These are phyloP conservation scores for Rhinocladiella mackenziei DNA, from an alignment of 2,329 filamentous ascomycete genomes.

Conservation along the genomic window DNA sequence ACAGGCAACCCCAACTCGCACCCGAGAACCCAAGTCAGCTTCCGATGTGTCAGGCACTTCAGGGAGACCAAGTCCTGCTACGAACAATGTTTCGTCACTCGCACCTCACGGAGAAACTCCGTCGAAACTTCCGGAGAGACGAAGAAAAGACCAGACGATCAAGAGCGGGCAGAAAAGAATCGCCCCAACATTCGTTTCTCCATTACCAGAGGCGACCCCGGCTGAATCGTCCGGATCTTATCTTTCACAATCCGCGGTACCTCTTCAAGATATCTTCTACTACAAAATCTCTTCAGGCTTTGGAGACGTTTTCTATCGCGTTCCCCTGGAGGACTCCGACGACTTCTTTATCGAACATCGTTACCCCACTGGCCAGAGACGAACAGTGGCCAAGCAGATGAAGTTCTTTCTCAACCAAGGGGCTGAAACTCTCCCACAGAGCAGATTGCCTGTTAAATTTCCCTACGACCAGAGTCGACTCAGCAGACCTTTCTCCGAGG, in stretches of 20 bases:
- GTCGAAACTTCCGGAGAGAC: neutral
- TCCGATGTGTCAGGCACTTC: no score
- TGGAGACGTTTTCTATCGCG: constrained; percentile 30
- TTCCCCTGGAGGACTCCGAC: constrained; percentile 23
- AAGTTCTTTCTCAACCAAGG: constrained; percentile 17
- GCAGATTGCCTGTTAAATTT: constrained; percentile 7
- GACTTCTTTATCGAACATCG: constrained; percentile 5
- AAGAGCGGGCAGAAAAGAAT: constrained; percentile 21
- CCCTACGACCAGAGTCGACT: constrained; percentile 13
- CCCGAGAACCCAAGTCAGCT: no score
- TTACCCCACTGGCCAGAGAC: constrained; percentile 30
- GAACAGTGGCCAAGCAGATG: constrained; percentile 11
- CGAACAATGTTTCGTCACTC: neutral
- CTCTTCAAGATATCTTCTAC: constrained; percentile 44
- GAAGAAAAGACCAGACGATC: neutral
- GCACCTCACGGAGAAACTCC: neutral
- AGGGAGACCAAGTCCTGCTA: no score
- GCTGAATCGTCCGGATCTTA: constrained; percentile 28
- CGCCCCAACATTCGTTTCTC: constrained; percentile 19
- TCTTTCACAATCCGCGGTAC: constrained; percentile 38
- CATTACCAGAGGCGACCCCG: constrained; percentile 9
- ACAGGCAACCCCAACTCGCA: no score
- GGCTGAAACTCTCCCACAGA: constrained; percentile 5
- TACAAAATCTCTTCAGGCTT: constrained; percentile 31
- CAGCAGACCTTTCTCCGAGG: constrained; percentile 8